A percentile compares a stretch with the other conserved stretches of the same genome.
Evolutionary conservation across 2,329 filamentous ascomycete species (phyloP).

Genomic region (Hypoxylon sp.): DNA sequence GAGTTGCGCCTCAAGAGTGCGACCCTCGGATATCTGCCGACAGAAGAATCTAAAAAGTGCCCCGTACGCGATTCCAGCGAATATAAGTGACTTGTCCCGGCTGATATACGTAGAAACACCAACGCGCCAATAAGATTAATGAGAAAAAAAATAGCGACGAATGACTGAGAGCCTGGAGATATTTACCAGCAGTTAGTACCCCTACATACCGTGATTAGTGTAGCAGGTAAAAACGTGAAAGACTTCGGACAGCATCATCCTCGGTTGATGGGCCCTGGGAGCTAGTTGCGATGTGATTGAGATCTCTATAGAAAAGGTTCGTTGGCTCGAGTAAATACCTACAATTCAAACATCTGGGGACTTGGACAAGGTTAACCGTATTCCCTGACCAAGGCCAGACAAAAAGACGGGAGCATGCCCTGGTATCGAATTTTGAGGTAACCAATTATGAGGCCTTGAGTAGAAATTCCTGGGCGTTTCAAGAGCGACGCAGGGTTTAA

Average conservation of each 20-base stretch:
- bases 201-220: slow-evolving; percentile 2
- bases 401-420: slow-evolving; percentile 10
- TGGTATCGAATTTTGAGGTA: slow-evolving; percentile 26
- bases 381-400: slow-evolving; percentile 28
- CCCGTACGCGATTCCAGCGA: slow-evolving; percentile 14
- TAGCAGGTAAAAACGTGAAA: slow-evolving; percentile 1
- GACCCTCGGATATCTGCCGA: slow-evolving; percentile 20
- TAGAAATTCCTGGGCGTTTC: slow-evolving; percentile 34
- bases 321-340: neutral
- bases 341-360: neutral
- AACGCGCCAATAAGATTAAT: slow-evolving; percentile 4
- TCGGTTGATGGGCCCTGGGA: neutral
- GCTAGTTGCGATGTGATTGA: neutral
- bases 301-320: neutral
- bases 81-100: slow-evolving; percentile 3
- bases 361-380: slow-evolving; percentile 17
- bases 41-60: slow-evolving; percentile 17
- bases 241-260: neutral
- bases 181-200: slow-evolving; percentile 1
- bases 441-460: slow-evolving; percentile 28
- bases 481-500: slow-evolving; percentile 40
- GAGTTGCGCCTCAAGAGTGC: slow-evolving; percentile 25
- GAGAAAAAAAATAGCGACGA: neutral
- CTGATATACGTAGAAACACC: neutral
- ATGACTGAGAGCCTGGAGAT: neutral